Conservation (phyloP, 2,329 filamentous ascomycete genomes). For the Epichloe sp. region DNA sequence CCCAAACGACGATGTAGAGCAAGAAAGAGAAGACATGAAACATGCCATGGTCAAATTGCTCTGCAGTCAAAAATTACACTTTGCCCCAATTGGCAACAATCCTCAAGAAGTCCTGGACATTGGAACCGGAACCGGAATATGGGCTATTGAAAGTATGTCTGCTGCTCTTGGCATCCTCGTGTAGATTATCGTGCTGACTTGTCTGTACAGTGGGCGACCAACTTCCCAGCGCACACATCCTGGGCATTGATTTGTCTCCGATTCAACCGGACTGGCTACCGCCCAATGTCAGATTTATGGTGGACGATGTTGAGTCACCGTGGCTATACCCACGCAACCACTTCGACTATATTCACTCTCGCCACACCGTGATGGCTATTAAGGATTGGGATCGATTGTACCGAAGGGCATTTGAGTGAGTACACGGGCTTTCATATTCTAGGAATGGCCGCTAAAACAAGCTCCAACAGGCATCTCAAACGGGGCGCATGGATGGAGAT, state of each 20-base stretch:
- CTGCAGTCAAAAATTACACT: slow-evolving; percentile 34
- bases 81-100: slow-evolving; percentile 34
- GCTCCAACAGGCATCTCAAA: slow-evolving; percentile 30
- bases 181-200: not conserved
- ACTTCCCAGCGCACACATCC: slow-evolving; percentile 28
- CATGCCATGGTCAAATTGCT: slow-evolving; percentile 38
- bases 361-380: slow-evolving; percentile 42
- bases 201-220: slow-evolving; percentile 29
- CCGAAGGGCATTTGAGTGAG: slow-evolving; percentile 32
- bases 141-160: slow-evolving; percentile 40
- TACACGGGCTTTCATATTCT: not conserved
- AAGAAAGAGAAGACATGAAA: slow-evolving; percentile 45
- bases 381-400: slow-evolving; percentile 41
- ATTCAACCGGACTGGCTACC: slow-evolving; percentile 40
- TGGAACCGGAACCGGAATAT: slow-evolving; percentile 45
- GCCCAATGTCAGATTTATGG: slow-evolving; percentile 40
- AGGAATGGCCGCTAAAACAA: not conserved
- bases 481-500: slow-evolving; percentile 43
- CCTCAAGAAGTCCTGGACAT: slow-evolving; percentile 42
- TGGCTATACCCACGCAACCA: slow-evolving; percentile 41
- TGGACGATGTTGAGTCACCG: slow-evolving; percentile 43
- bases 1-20: slow-evolving; percentile 47
- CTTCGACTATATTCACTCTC: slow-evolving; percentile 49
- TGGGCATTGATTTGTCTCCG: slow-evolving; percentile 33
- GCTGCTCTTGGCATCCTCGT: not conserved